Evolutionary conservation across 2,329 filamentous ascomycete genomes (phyloP), one percentile per base, ranked within the genome.

Genomic region (Achaetomium macrosporum): DNA sequence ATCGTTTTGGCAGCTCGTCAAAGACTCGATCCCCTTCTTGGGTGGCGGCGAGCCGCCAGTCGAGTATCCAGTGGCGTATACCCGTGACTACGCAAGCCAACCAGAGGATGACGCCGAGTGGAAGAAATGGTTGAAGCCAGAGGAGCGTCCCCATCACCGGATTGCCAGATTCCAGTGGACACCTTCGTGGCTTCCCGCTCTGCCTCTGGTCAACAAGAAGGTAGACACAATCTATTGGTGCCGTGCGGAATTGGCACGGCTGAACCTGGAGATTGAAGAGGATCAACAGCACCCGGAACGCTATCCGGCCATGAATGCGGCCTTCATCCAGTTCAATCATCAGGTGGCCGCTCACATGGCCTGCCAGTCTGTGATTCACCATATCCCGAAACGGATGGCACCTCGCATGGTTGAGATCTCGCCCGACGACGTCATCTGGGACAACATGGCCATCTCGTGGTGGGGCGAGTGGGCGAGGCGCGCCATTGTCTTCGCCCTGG

Each of bases 311-410:
- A 95, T 96, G 90, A 96, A 88, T 64, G 96, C 92, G 1, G 93
- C 93, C 0, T 99, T 99, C 62, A 90, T 99, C 56, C 93, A 99
- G 66, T 99, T 99, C 77, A 96, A 99, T 65, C 87, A 96, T 65
- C 93, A 99, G 67, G 88, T 96, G 1, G 91, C 92, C 6, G 93
- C 93, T 0, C 93, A 99, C 64, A 97, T 99, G 93, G 93, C 92
- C 53, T 96, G 90, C 66, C 93, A 99, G 67, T 84, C 89, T 44
- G 78, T 95, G 42, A 90, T 87, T 37, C 90, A 97, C 66, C 93
- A 99, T 63, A 70, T 96, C 1, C 93, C 93, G 1, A 88, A 88
- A 62, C 88, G 95, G 42, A 99, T 99, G 93, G 81, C 89, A 1
- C 93, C 93, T 0, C 83, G 93, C 29, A 80, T 88, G 39, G 87